Base-by-base conservation (phyloP, 139 green algal genomes). In the Marvania coccoides region DNA sequence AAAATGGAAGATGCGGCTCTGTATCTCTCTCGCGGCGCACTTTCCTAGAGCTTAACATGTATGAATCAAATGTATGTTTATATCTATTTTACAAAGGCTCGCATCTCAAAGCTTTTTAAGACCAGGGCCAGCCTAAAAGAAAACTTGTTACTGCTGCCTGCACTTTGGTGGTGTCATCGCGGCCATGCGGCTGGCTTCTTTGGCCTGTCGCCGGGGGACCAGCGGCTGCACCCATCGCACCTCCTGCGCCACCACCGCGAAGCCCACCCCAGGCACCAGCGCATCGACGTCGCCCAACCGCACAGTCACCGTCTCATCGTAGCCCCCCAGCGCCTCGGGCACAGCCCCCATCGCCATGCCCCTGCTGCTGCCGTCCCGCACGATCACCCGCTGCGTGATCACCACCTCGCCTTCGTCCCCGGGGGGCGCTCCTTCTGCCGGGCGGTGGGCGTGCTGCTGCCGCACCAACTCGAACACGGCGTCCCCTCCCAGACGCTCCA, bases 361-460 rank as follows among this genome's bases (percentile, higher is more conserved):
- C 40, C 19, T 72, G 61, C 38, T 64, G 34, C 30, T 68, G 4
- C 81, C 85, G 46, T 89, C 71, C 47, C 83, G 58, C 13, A 59
- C 71, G 7, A 87, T 42, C 12, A 82, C 46, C 77, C 10, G 6
- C 19, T 1, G n/a, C 9, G 9, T 26, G 37, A 60, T 68, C 45
- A 47, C 6, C 6, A 66, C 59, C 12, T 9, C 12, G 19, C n/a
- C 33, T 13, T 66, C n/a, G 13, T 51, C 42, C 42, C 42, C 42
- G 19, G 42, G 42, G 19, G 42, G 42, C 19, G 42, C 42, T 28
- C 19, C 9, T 19, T 28, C 12, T n/a, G 12, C 6, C 14, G 10
- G 35, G 23, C 14, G 10, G 14, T 29, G 34, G 19, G 37, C 58
- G 30, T 42, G 45, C 42, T 34, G 39, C 23, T 35, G 40, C 42